These are phyloP conservation scores for Sorghum bicolor DNA, from an alignment of 176 grass and related monocot genomes.

Conservation along the genomic window Sorghum_bicolor_NCBIv3 NC_012876.2:8521501-8522000, in stretches of 20 bases:
- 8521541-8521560: not conserved
- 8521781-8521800: not conserved
- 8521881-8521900: not conserved
- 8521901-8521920: not conserved
- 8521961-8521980: not conserved
- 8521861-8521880: not conserved
- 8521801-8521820: not conserved
- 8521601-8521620: not conserved
- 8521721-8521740: not conserved
- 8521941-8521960: not conserved
- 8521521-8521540: constrained; percentile 8
- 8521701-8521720: not conserved
- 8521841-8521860: not conserved
- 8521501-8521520: not conserved
- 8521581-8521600: not conserved
- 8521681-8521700: not conserved
- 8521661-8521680: not conserved
- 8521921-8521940: not conserved
- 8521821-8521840: not conserved
- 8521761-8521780: not conserved
- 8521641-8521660: not conserved
- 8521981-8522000: not conserved
- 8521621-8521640: not conserved
- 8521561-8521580: not conserved
- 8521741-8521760: not conserved